Evolutionary conservation across 345 rosid genomes (phyloP).

Genomic region (Toxicodendron radicans): DNA sequence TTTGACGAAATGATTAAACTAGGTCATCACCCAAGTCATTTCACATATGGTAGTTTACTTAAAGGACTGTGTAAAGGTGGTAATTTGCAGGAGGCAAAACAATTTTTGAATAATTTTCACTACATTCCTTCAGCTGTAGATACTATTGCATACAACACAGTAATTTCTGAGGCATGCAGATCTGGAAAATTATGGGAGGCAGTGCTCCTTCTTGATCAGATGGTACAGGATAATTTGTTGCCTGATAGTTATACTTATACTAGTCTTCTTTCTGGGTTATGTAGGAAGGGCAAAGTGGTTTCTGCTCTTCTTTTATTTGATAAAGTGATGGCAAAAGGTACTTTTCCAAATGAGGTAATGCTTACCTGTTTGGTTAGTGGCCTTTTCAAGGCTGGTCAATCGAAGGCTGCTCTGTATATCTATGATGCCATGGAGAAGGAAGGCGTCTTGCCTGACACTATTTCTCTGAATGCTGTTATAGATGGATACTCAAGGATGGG

Average conservation of each 20-base stretch:
- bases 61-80: conserved; percentile 86
- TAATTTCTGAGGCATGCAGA: conserved; percentile 62
- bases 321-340: conserved; percentile 46
- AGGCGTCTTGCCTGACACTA: conserved; percentile 49
- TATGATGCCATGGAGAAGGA: conserved; percentile 49
- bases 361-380: conserved; percentile 71
- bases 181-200: conserved; percentile 61
- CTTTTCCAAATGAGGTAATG: conserved; percentile 39
- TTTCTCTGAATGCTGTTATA: conserved; percentile 52
- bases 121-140: conserved; percentile 61
- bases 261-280: conserved; percentile 65
- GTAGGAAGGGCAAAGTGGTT: conserved; percentile 66
- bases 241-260: conserved; percentile 72
- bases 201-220: conserved; percentile 59
- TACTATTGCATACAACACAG: conserved; percentile 61
- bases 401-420: conserved; percentile 47
- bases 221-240: conserved; percentile 53
- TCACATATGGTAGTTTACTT: conserved; percentile 75
- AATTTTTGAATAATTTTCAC: conserved; percentile 52
- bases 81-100: conserved; percentile 58
- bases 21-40: conserved; percentile 63
- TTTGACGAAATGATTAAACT: conserved; percentile 76
- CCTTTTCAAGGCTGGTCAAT: conserved; percentile 70
- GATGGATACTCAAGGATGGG: conserved; percentile 72
- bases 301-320: conserved; percentile 63